These are phyloP conservation scores for Fraxinus sp. DNA, from an alignment of 305 asterid genomes.

Conservation along the genomic window DNA sequence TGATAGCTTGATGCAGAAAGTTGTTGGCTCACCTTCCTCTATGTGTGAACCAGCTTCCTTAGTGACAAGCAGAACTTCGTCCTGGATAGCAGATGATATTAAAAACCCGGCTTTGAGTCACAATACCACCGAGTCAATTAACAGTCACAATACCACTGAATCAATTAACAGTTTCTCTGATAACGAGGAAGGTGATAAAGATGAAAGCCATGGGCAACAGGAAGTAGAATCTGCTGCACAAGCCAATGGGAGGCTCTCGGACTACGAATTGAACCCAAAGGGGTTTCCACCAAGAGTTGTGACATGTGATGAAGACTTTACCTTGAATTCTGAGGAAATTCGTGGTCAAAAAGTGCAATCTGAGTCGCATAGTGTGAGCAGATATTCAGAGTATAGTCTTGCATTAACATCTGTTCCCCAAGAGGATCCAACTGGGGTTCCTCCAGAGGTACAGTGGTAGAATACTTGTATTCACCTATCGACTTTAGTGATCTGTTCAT, in stretches of 20 bases:
- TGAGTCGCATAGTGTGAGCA: conserved; percentile 27
- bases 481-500: background rate
- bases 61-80: conserved; percentile 38
- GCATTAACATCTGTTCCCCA: conserved; percentile 33
- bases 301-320: conserved; percentile 39
- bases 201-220: conserved; percentile 43
- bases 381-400: conserved; percentile 34
- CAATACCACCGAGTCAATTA: conserved; percentile 47
- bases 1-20: conserved; percentile 66
- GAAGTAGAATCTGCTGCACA: conserved; percentile 45
- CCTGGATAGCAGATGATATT: conserved; percentile 63
- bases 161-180: conserved; percentile 61
- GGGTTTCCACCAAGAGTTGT: conserved; percentile 38
- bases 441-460: conserved; percentile 68
- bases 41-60: conserved; percentile 43
- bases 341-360: conserved; percentile 21
- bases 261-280: conserved; percentile 55
- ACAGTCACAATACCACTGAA: conserved; percentile 52
- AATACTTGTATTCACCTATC: conserved; percentile 13
- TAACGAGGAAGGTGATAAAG: conserved; percentile 63
- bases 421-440: conserved; percentile 65
- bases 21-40: conserved; percentile 56
- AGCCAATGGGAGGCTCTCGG: conserved; percentile 57
- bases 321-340: conserved; percentile 27
- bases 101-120: conserved; percentile 49